Base-by-base conservation (phyloP, 2,329 filamentous ascomycete genomes). In the Cercospora sojina region DNA sequence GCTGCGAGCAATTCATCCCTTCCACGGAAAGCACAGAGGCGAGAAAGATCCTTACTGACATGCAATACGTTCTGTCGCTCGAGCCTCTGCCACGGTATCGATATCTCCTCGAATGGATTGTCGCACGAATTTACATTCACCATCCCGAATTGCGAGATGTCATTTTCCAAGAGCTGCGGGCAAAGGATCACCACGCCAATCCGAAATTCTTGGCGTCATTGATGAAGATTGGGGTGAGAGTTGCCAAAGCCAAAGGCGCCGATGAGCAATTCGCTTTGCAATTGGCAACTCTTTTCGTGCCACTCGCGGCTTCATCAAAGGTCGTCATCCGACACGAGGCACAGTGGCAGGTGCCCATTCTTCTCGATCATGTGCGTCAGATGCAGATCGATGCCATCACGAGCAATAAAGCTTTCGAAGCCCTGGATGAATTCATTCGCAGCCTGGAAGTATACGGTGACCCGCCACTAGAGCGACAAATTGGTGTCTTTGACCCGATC, bases 301-400 rank as follows among this genome's bases (percentile, higher is more conserved):
- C 79, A 0, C 78, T 82, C 18, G 79, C 79, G 0, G 78, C 81
- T 3, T 84, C 81, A 35, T 80, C 82, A 3, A 85, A 85, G 67
- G 80, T 85, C 1, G 80, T 82, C 32, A 80, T 85, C n/a, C 78
- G 84, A 7, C 83, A 85, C 65, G 84, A 85, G 72, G 82, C 83
- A 1, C 83, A 83, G 62, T 84, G 80, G 78, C 80, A 79, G 10
- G 79, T 81, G 63, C 83, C 80, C 3, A 77, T 77, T 4, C 69
- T 84, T 1, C 82, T 80, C 68, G 77, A 80, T 16, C 74, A 80
- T 32, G 80, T 80, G 1, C 71, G 73, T 20, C 62, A 69, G 5
- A 76, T 75, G 35, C 67, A 72, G 0, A 83, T 80, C 80, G 72
- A 60, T 0, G 67, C 55, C 0, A 76, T 84, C 43, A 75, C 71